Evolutionary conservation across 2,329 filamentous ascomycete genomes (phyloP), one percentile per base, ranked within the genome.

Genomic region (Annulohypoxylon truncatum): DNA sequence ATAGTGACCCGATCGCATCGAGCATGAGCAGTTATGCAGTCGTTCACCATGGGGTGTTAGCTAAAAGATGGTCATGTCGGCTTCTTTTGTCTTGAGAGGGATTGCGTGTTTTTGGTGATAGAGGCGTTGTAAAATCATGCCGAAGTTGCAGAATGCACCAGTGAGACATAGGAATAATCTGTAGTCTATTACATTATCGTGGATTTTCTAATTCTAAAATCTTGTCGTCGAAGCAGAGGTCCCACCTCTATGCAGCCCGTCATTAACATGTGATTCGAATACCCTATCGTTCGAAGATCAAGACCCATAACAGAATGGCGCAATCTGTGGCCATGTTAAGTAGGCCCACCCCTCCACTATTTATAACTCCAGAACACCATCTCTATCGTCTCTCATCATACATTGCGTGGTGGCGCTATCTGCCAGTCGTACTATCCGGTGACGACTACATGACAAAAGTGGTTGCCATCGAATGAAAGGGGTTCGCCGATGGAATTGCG

Each of bases 401-500:
- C n/a, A 46, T 57, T 52, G 50, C 35, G 26, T 40, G 22, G 28
- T 33, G 22, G 28, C n/a, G 31, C 35, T 38, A 33, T 53, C 53
- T n/a, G 28, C 24, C 20, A 66, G n/a, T 40, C 10, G 24, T 18
- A 9, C 53, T 33, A 33, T 28, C 15, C 46, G 24, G 24, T 24
- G 26, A 2, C 53, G 33, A 22, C 44, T 65, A 69, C 64, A 64
- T 67, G 47, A 65, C 67, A 46, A 65, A 61, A 7, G 61, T 54
- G 28, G 67, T 47, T 24, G 42, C 46, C 61, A 69, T 67, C n/a
- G 61, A 35, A 10, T 46, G 26, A 20, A 67, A 52, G 13, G 47
- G 54, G 31, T 22, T 47, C 18, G 61, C 28, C 26, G 58, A 44
- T 24, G 64, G 64, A 10, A 58, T 31, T 15, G 51, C 58, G 54